Evolutionary conservation across 2,329 filamentous ascomycete species (phyloP).

Genomic region (Didymella keratinophila): DNA sequence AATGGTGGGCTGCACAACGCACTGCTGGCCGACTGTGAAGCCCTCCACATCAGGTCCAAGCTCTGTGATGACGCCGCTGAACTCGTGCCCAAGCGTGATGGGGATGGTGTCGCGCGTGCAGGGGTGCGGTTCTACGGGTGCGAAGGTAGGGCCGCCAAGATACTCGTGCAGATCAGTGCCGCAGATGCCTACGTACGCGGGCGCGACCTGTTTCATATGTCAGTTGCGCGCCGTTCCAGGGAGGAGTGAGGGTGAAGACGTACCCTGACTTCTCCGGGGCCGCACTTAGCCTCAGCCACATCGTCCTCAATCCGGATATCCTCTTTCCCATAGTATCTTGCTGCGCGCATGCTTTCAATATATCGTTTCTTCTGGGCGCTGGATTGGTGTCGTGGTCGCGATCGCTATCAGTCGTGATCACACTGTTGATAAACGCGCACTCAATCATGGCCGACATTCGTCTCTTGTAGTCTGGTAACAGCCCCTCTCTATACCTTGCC

Average conservation of each 20-base stretch:
- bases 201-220: slow-evolving; percentile 46
- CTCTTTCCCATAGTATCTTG: slow-evolving; percentile 63
- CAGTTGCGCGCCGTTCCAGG: background rate
- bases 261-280: slow-evolving; percentile 60
- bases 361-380: background rate
- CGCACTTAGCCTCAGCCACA: slow-evolving; percentile 57
- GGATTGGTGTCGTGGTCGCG: background rate
- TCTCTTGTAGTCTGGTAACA: background rate
- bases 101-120: slow-evolving; percentile 66
- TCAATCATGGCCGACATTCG: slow-evolving; percentile 40
- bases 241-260: background rate
- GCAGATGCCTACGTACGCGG: slow-evolving; percentile 62
- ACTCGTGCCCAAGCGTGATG: slow-evolving; percentile 70
- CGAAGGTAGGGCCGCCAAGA: slow-evolving; percentile 58
- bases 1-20: slow-evolving; percentile 68
- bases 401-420: slow-evolving; percentile 29
- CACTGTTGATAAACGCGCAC: slow-evolving; percentile 41
- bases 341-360: slow-evolving; percentile 58
- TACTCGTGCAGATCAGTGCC: slow-evolving; percentile 64
- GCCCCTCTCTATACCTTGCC: slow-evolving; percentile 1
- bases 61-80: slow-evolving; percentile 66
- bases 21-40: slow-evolving; percentile 62
- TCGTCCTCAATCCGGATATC: slow-evolving; percentile 62
- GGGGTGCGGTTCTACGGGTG: slow-evolving; percentile 62
- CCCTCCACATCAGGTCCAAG: slow-evolving; percentile 60